Conservation (phyloP, 2,329 filamentous ascomycete species). For the Fusarium concolor region DNA sequence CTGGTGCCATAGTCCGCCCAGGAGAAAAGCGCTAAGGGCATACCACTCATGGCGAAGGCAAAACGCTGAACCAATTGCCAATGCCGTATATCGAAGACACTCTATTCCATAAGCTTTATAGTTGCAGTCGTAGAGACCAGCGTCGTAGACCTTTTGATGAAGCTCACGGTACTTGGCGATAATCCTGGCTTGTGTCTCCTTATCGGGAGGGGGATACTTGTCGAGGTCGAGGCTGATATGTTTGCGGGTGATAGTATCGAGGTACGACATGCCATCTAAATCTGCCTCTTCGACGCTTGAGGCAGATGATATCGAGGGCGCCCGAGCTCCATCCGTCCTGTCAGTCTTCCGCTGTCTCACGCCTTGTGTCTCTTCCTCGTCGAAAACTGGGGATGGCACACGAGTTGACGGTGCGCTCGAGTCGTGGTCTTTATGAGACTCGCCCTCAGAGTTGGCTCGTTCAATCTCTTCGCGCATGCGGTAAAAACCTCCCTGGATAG, state of each 20-base stretch:
- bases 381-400: slow-evolving; percentile 63
- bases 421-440: slow-evolving; percentile 36
- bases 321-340: slow-evolving; percentile 39
- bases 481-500: slow-evolving; percentile 90
- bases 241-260: slow-evolving; percentile 79
- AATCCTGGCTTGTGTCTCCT: slow-evolving; percentile 78
- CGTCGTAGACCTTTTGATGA: slow-evolving; percentile 75
- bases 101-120: slow-evolving; percentile 85
- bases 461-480: slow-evolving; percentile 58
- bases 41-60: slow-evolving; percentile 76
- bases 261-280: slow-evolving; percentile 69
- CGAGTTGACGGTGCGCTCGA: slow-evolving; percentile 66
- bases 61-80: slow-evolving; percentile 70
- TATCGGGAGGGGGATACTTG: slow-evolving; percentile 84
- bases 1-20: slow-evolving; percentile 93
- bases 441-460: slow-evolving; percentile 32
- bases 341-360: slow-evolving; percentile 47
- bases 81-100: slow-evolving; percentile 72
- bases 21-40: slow-evolving; percentile 74
- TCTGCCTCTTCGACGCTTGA: slow-evolving; percentile 62
- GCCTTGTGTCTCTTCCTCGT: slow-evolving; percentile 52
- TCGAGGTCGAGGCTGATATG: slow-evolving; percentile 80
- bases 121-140: slow-evolving; percentile 86
- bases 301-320: slow-evolving; percentile 70
- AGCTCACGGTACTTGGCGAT: slow-evolving; percentile 84